Conservation (phyloP, 2,329 filamentous ascomycete genomes). For the Cladosporium colombiae region DNA sequence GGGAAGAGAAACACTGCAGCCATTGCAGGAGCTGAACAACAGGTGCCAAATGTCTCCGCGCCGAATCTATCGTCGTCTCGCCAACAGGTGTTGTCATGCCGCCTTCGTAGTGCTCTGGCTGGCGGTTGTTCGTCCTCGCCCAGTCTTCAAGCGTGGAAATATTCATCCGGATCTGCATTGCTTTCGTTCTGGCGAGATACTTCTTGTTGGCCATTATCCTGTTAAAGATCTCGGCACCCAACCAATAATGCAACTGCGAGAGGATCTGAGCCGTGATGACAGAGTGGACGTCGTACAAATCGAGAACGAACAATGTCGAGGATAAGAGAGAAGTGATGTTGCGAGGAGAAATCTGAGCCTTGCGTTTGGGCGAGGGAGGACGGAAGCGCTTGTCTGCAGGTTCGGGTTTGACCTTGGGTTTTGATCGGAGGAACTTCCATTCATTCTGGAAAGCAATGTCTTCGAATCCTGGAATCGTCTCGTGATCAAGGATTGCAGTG, state of each 20-base stretch:
- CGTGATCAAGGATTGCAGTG: slow-evolving; percentile 91
- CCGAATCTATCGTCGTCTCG: slow-evolving; percentile 82
- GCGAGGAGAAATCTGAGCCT: slow-evolving; percentile 86
- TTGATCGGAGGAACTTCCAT: slow-evolving; percentile 95
- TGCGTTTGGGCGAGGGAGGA: slow-evolving; percentile 88
- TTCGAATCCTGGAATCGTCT: slow-evolving; percentile 96
- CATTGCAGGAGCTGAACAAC: slow-evolving; percentile 94
- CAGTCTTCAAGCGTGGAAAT: slow-evolving; percentile 93
- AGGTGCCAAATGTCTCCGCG: slow-evolving; percentile 81
- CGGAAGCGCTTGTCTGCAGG: slow-evolving; percentile 87
- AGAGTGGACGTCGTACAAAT: slow-evolving; percentile 98
- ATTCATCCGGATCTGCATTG: slow-evolving; percentile 99
- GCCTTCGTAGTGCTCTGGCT: slow-evolving; percentile 93
- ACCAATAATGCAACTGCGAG: slow-evolving; percentile 92
- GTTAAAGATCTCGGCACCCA: slow-evolving; percentile 95
- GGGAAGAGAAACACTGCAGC: slow-evolving; percentile 95
- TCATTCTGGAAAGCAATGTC: slow-evolving; percentile 97
- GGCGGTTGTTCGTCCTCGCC: slow-evolving; percentile 88
- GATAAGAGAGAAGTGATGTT: slow-evolving; percentile 95
- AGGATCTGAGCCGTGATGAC: slow-evolving; percentile 92
- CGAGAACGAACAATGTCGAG: slow-evolving; percentile 93
- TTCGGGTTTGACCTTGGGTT: slow-evolving; percentile 84
- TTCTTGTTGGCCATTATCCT: slow-evolving; percentile 95
- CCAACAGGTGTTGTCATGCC: slow-evolving; percentile 83
- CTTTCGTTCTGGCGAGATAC: slow-evolving; percentile 93